Evolutionary conservation across 1,284 basidiomycete species (phyloP).

Genomic region (Puccinia polysora): DNA sequence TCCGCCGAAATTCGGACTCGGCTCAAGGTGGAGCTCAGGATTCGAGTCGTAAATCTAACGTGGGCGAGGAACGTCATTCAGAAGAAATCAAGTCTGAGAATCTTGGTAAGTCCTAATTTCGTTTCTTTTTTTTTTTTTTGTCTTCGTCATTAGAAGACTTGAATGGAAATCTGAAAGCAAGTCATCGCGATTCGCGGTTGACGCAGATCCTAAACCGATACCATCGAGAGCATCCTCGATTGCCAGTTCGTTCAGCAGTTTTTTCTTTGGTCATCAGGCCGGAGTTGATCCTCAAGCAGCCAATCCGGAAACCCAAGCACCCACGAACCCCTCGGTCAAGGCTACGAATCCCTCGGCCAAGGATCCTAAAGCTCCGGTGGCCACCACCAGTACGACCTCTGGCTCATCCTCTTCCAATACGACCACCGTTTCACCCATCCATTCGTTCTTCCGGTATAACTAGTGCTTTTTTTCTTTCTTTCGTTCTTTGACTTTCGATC

Average conservation of each 20-base stretch:
- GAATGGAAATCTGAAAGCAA: neutral
- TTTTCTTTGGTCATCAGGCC: constrained; percentile 30
- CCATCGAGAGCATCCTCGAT: constrained; percentile 34
- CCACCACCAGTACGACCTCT: too few species aligned
- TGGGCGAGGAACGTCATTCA: too few species aligned
- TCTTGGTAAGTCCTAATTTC: too few species aligned
- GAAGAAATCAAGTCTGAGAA: too few species aligned
- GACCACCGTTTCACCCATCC: neutral
- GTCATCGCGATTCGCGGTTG: neutral
- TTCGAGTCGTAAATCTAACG: too few species aligned
- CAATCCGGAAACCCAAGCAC: neutral
- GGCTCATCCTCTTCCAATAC: too few species aligned
- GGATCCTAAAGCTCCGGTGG: too few species aligned
- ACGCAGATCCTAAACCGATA: neutral
- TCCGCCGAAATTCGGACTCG: too few species aligned
- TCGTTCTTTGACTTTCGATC: neutral
- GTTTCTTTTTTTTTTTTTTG: too few species aligned
- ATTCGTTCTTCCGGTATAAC: neutral
- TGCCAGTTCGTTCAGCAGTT: constrained; percentile 34
- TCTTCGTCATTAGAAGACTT: neutral
- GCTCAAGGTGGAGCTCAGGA: too few species aligned
- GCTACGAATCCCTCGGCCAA: too few species aligned
- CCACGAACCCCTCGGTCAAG: too few species aligned
- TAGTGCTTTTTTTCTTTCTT: neutral
- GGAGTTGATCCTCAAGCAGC: neutral